Conservation (phyloP, 352 stramenopile species). For the Globisporangium parvum region DNA sequence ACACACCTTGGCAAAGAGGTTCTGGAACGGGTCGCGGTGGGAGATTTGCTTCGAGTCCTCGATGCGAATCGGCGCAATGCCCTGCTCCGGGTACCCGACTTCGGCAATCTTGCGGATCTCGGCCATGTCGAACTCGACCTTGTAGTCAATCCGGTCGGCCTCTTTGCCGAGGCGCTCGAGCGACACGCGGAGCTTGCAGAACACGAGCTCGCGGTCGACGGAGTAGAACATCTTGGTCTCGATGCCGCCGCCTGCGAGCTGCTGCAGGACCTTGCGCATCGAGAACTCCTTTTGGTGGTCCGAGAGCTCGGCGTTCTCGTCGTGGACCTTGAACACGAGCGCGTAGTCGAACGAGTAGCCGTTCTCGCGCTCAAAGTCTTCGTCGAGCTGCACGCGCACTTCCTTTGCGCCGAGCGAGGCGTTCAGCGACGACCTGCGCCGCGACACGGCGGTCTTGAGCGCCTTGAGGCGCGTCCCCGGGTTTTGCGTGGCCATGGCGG, state of each 20-base stretch:
- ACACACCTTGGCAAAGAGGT: slow-evolving; percentile 59
- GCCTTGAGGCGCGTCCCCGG: slow-evolving; percentile 36
- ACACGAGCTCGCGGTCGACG: slow-evolving; percentile 52
- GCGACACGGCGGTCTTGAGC: slow-evolving; percentile 59
- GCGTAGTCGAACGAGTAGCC: slow-evolving; percentile 81
- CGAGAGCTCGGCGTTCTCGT: slow-evolving; percentile 49
- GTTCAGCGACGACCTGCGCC: slow-evolving; percentile 61
- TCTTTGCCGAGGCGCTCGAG: slow-evolving; percentile 61
- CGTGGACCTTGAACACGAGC: slow-evolving; percentile 78
- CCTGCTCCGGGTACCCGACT: slow-evolving; percentile 41
- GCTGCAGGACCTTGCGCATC: slow-evolving; percentile 67
- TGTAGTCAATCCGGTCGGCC: slow-evolving; percentile 72
- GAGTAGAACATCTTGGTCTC: slow-evolving; percentile 86
- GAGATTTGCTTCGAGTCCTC: slow-evolving; percentile 41
- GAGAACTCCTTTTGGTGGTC: slow-evolving; percentile 56
- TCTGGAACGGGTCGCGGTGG: slow-evolving; percentile 53
- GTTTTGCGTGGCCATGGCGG: slow-evolving; percentile 14
- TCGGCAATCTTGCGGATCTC: slow-evolving; percentile 57
- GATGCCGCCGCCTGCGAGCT: slow-evolving; percentile 57
- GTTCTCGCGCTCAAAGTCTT: slow-evolving; percentile 54
- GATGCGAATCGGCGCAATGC: slow-evolving; percentile 64
- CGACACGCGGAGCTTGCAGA: slow-evolving; percentile 71
- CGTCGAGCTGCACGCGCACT: slow-evolving; percentile 53
- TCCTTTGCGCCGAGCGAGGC: slow-evolving; percentile 54
- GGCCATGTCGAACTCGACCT: slow-evolving; percentile 60